These are phyloP conservation scores for Cyberlindnera saturnus DNA, from an alignment of 805 yeast species.

Conservation along the genomic window DNA sequence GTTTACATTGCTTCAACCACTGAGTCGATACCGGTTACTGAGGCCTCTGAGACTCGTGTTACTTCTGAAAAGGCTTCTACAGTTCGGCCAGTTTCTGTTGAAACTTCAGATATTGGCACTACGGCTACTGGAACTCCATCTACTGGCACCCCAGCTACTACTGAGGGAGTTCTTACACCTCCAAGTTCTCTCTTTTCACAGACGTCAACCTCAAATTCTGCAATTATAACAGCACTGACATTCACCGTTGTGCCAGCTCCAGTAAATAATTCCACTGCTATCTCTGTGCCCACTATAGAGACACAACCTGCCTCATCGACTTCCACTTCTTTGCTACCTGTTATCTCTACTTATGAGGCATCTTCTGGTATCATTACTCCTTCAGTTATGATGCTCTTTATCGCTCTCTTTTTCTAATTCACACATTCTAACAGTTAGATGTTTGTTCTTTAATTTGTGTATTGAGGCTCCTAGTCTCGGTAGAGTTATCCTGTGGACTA, in stretches of 20 bases:
- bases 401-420: slow-evolving; percentile 3
- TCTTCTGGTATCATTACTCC: slow-evolving; percentile 1
- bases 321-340: background rate
- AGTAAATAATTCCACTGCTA: background rate
- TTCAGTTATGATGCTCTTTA: background rate
- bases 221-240: background rate
- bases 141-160: background rate
- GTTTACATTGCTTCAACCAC: too few relatives aligned
- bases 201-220: background rate
- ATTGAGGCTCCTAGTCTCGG: too few relatives aligned
- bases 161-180: background rate
- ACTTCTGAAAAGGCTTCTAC: background rate
- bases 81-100: background rate
- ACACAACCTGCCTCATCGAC: slow-evolving; percentile 1
- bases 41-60: background rate
- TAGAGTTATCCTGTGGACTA: too few relatives aligned
- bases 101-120: background rate
- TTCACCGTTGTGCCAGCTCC: background rate
- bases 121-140: background rate
- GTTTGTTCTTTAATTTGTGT: too few relatives aligned
- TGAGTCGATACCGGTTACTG: background rate
- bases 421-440: too few relatives aligned
- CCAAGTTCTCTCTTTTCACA: background rate
- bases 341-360: slow-evolving; percentile 6
- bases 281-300: background rate